Percentiles rank a stretch among this genome's conserved stretches.
Evolutionary conservation across 331 rosid species (phyloP).

Genomic region (Malus hybrid): DNA sequence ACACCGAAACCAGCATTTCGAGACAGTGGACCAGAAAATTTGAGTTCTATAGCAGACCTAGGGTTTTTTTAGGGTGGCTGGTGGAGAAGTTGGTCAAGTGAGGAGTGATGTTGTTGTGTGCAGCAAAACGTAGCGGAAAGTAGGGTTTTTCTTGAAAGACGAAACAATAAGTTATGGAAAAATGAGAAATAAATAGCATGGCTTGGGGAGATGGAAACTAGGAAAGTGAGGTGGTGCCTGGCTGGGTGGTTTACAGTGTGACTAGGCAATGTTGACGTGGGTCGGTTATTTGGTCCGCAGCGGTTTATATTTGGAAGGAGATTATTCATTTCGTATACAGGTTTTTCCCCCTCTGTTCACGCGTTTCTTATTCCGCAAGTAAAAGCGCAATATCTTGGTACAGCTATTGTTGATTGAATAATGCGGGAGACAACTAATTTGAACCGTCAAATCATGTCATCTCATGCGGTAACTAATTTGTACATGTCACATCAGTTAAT

Average conservation of each 20-base stretch:
- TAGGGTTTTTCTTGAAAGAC: neutral
- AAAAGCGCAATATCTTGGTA: too few species aligned
- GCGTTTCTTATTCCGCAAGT: too few species aligned
- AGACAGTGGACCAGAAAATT: neutral
- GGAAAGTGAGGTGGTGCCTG: constrained; percentile 5
- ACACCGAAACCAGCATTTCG: constrained; percentile 47
- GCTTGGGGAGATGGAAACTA: constrained; percentile 1
- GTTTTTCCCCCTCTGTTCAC: too few species aligned
- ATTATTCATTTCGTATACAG: too few species aligned
- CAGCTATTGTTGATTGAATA: too few species aligned
- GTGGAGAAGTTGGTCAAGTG: constrained; percentile 20
- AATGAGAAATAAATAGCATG: neutral
- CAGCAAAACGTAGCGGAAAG: constrained; percentile 17
- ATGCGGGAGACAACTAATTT: too few species aligned
- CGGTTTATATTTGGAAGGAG: too few species aligned
- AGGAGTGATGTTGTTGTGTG: neutral
- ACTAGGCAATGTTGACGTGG: too few species aligned
- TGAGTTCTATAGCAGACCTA: neutral
- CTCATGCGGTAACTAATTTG: too few species aligned
- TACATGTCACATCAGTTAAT: too few species aligned
- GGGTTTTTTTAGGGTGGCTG: constrained; percentile 24
- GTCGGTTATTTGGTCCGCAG: too few species aligned
- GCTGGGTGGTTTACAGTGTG: neutral
- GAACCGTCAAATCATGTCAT: too few species aligned
- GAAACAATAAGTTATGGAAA: neutral